These are phyloP conservation scores for Rickenella mellea DNA, from an alignment of 768 basidiomycete species.

Conservation along the genomic window DNA sequence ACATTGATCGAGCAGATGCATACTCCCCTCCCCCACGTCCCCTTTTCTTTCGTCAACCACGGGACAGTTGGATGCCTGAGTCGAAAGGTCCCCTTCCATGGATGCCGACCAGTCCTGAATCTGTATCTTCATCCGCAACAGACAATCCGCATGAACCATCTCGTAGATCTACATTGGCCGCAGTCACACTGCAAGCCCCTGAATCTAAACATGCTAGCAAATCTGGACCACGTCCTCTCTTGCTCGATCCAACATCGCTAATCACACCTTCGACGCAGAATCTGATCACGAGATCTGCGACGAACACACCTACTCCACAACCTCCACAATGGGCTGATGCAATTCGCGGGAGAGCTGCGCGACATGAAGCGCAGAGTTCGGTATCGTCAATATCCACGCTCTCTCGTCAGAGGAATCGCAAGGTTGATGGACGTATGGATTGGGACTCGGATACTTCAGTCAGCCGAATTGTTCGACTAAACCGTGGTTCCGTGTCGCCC, in stretches of 20 bases:
- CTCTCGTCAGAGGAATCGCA: slow-evolving; percentile 33
- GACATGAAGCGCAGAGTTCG: slow-evolving; percentile 52
- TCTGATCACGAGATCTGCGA: slow-evolving; percentile 23
- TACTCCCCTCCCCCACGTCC: slow-evolving; percentile 53
- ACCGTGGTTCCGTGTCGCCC: slow-evolving; percentile 61
- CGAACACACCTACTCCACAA: slow-evolving; percentile 23
- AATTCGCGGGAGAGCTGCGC: slow-evolving; percentile 23
- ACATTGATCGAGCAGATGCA: slow-evolving; percentile 21
- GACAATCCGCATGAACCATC: too few species aligned
- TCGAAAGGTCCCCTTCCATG: slow-evolving; percentile 15
- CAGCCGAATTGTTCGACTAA: slow-evolving; percentile 54
- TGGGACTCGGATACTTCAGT: slow-evolving; percentile 43
- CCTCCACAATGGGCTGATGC: slow-evolving; percentile 41
- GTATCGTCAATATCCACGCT: slow-evolving; percentile 49
- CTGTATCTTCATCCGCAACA: slow-evolving; percentile 8
- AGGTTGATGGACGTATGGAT: slow-evolving; percentile 31
- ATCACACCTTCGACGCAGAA: slow-evolving; percentile 23
- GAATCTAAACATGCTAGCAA: slow-evolving; percentile 28
- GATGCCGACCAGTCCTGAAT: slow-evolving; percentile 25
- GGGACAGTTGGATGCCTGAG: slow-evolving; percentile 40
- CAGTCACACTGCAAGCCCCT: slow-evolving; percentile 25
- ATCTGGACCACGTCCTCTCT: slow-evolving; percentile 54
- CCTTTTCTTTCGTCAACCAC: slow-evolving; percentile 43
- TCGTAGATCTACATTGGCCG: slow-evolving; percentile 24
- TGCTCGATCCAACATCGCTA: slow-evolving; percentile 44